phyloP scores from a whole-genome alignment of 2,329 filamentous ascomycete genomes.

The Colletotrichum godetiae region DNA sequence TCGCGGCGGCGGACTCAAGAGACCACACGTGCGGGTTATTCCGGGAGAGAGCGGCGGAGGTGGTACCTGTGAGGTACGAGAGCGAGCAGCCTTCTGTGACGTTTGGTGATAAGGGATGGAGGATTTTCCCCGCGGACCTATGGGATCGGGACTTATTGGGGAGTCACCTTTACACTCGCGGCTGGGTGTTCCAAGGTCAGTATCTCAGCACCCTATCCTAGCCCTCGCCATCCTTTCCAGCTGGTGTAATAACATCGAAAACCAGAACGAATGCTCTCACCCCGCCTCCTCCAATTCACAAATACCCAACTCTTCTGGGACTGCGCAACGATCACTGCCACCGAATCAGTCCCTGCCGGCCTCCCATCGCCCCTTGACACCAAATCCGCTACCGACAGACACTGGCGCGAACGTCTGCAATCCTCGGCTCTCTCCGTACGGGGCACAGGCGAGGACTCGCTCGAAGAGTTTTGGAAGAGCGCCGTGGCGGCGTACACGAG shows the following conservation, averaged over 20 bases:
- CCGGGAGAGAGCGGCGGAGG: not conserved
- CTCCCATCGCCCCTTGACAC: constrained; percentile 30
- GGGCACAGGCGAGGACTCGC: not conserved
- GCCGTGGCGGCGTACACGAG: constrained; percentile 37
- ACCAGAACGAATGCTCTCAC: constrained; percentile 38
- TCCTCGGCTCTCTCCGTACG: not conserved
- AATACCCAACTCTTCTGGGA: constrained; percentile 39
- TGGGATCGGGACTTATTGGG: constrained; percentile 14
- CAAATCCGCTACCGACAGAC: not conserved
- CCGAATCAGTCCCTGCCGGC: constrained; percentile 36
- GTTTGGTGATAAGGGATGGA: not conserved
- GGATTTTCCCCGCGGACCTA: constrained; percentile 2
- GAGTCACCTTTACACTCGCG: constrained; percentile 15
- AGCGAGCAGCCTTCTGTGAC: not conserved
- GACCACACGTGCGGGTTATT: constrained; percentile 29
- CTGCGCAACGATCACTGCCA: constrained; percentile 37
- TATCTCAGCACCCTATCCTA: not conserved
- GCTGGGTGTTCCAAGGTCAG: constrained; percentile 30
- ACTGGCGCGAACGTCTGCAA: constrained; percentile 17
- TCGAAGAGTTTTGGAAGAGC: constrained; percentile 36
- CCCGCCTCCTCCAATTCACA: constrained; percentile 39
- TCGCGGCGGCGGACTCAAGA: constrained; percentile 33
- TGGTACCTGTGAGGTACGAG: not conserved
- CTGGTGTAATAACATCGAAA: not conserved
- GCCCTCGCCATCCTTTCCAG: no score